Base-by-base conservation (phyloP, 225 moss, liverwort and hornwort genomes). In the Pseudoscleropodium purum region DNA sequence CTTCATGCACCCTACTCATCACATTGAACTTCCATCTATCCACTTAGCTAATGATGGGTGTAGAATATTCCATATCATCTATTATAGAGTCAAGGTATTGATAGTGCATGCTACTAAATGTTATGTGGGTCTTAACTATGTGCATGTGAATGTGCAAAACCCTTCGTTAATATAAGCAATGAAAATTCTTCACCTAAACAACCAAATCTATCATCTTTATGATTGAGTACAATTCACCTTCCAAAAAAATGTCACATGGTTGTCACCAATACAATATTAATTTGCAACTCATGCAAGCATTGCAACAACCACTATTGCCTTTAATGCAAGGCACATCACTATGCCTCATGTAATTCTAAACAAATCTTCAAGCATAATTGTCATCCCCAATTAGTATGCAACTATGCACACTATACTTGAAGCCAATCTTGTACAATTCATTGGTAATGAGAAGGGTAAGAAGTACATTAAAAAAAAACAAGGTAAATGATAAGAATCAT, bases 311-410 rank as follows among this genome's bases (percentile, higher is more conserved):
- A 11, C 47, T 34, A 49, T 24, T 83, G 16, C 37, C 26, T 66
- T 49, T 7, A 16, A 1, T 83, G 12, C 36, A 66, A 26, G 5
- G 27, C 2, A 36, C 14, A 65, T 49, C 11, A 17, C 11, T 83
- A 18, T 83, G 9, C 6, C 0, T 33, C 7, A 64, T 47, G 1
- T 31, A 26, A 51, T 83, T 66, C 27, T 49, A 51, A 25, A 25
- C 10, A 59, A 64, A 49, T 51, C 0, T 64, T 0, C 1, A 36
- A 0, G 25, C 11, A 47, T 64, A 82, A 65, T 65, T 36, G 49
- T 24, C 24, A 49, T 43, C 13, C 1, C 21, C 0, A 41, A 0
- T 30, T 30, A 80, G 2, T 80, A 11, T 0, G 0, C 41, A 61
- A 61, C 2, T 41, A 43, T 30, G 7, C 2, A 45, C 31, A 61